Evolutionary conservation across 345 rosid genomes (phyloP), one percentile per base, ranked within the genome.

Genomic region (Euphorbia pulcherrima): DNA sequence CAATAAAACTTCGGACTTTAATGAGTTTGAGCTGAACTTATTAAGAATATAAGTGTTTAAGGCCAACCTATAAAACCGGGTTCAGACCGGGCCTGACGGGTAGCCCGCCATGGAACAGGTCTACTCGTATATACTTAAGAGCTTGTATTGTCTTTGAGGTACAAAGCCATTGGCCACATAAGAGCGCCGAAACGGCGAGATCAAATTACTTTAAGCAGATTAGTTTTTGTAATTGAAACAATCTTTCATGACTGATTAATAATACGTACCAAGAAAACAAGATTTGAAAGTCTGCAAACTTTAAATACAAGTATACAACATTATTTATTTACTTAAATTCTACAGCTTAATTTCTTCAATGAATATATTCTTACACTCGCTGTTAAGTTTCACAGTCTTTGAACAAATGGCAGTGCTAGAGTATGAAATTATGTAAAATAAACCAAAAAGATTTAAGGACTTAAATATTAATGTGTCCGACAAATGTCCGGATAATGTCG

Each of bases 341-440:
- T 55, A 16, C 18, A 65, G 35, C 68, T 65, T n/a, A n/a, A n/a
- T n/a, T 65, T 52, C 50, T 35, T 30, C 48, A 17, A 21, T 21
- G 27, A 53, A 8, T 16, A 21, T 53, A 66, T 52, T 35, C 33
- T 13, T 23, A 13, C n/a, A 4, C 35, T 67, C 55, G 5, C 29
- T 44, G 27, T 6, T 1, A 24, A 67, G 52, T 24, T 37, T 54
- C 3, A 24, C 12, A 23, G 0, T 24, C 0, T 23, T 37, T 24
- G 11, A 6, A 14, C 8, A 40, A 20, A 18, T 7, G n/a, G 37
- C 51, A 28, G n/a, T 18, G 52, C 20, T 51, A 2, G 17, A 55
- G 52, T 4, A 20, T 20, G 27, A 54, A 51, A 6, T n/a, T n/a
- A 50, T 29, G 18, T 4, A 48, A 24, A 64, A 11, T 13, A 21